Conservation (phyloP, 768 basidiomycete species). For the Leccinum disarticulatum region DNA sequence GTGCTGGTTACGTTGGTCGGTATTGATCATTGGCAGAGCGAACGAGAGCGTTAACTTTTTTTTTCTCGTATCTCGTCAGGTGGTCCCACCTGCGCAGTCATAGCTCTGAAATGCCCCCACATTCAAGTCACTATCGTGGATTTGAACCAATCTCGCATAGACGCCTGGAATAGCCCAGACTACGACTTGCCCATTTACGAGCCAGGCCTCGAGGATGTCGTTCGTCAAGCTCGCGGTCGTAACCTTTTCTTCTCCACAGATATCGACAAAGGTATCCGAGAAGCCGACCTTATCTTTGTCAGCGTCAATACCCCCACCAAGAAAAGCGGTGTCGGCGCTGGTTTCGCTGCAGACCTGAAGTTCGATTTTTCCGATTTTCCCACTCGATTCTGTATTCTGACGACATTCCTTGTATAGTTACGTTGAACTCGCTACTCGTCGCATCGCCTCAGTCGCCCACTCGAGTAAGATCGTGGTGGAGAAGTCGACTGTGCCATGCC, state of each 20-base stretch:
- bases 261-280: slow-evolving; percentile 87
- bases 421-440: slow-evolving; percentile 94
- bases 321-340: slow-evolving; percentile 96
- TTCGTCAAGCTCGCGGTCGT: slow-evolving; percentile 82
- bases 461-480: slow-evolving; percentile 98
- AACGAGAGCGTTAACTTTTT: slow-evolving; percentile 8
- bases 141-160: slow-evolving; percentile 90
- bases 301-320: slow-evolving; percentile 99
- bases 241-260: slow-evolving; percentile 98
- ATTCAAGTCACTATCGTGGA: slow-evolving; percentile 97
- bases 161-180: slow-evolving; percentile 92
- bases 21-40: slow-evolving; percentile 4
- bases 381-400: slow-evolving; percentile 11
- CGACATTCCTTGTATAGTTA: slow-evolving; percentile 55
- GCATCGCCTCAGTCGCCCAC: slow-evolving; percentile 88
- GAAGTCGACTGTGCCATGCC: slow-evolving; percentile 98
- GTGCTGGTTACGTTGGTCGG: slow-evolving; percentile 92
- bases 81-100: slow-evolving; percentile 94
- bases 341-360: slow-evolving; percentile 98
- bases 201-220: slow-evolving; percentile 91
- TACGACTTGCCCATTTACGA: slow-evolving; percentile 94
- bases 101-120: slow-evolving; percentile 90
- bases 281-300: slow-evolving; percentile 98
- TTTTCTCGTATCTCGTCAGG: slow-evolving; percentile 45
- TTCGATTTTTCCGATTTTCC: slow-evolving; percentile 40